Evolutionary conservation across 2,329 filamentous ascomycete genomes (phyloP).

Genomic region (Alternaria brassicae): DNA sequence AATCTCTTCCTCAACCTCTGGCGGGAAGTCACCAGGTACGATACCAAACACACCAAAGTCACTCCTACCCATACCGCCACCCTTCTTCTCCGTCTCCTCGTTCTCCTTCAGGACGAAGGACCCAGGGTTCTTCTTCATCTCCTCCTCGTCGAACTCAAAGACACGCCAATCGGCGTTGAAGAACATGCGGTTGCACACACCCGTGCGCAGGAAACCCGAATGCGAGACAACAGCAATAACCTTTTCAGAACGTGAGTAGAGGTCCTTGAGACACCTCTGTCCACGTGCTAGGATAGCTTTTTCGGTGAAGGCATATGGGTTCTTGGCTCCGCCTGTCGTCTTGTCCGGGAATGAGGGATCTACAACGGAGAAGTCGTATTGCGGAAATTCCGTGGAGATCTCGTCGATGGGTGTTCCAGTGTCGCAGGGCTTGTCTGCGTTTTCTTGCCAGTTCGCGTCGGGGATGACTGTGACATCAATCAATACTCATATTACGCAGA

Average conservation of each 20-base stretch:
- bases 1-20: slow-evolving; percentile 22
- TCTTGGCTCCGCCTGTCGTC: slow-evolving; percentile 50
- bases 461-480: slow-evolving; percentile 53
- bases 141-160: slow-evolving; percentile 62
- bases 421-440: slow-evolving; percentile 64
- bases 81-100: slow-evolving; percentile 54
- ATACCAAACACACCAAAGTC: slow-evolving; percentile 45
- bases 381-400: slow-evolving; percentile 60
- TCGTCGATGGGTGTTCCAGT: slow-evolving; percentile 60
- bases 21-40: slow-evolving; percentile 38
- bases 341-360: slow-evolving; percentile 71
- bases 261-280: slow-evolving; percentile 57
- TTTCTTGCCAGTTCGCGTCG: slow-evolving; percentile 69
- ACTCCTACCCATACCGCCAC: slow-evolving; percentile 62
- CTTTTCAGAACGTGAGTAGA: slow-evolving; percentile 65
- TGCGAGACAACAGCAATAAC: slow-evolving; percentile 71
- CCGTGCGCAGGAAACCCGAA: slow-evolving; percentile 67
- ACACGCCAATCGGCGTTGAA: slow-evolving; percentile 71
- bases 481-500: background rate
- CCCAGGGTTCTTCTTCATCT: slow-evolving; percentile 55
- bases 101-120: slow-evolving; percentile 56
- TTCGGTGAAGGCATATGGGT: slow-evolving; percentile 62
- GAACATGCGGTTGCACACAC: slow-evolving; percentile 58
- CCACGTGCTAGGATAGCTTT: slow-evolving; percentile 64
- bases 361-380: slow-evolving; percentile 63